Percentiles rank a stretch among this genome's conserved stretches.
Evolutionary conservation across 495 filamentous ascomycete genomes (phyloP).

Genomic region (Daldinia vernicosa): DNA sequence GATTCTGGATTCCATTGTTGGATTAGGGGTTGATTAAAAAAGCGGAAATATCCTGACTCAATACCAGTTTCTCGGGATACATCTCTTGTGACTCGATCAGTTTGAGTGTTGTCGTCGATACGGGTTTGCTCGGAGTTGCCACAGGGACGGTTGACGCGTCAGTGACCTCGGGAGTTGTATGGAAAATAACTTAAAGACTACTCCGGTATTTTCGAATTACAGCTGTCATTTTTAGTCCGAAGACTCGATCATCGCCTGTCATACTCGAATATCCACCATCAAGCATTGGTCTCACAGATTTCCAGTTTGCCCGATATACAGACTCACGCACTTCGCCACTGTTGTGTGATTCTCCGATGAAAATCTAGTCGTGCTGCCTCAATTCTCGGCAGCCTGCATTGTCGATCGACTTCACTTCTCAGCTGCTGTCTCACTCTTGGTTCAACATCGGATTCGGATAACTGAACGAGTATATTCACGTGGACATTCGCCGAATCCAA

Average conservation of each 20-base stretch:
- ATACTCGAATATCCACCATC: slow-evolving; percentile 20
- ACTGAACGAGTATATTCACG: slow-evolving; percentile 22
- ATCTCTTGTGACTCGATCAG: background rate
- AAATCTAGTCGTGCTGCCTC: slow-evolving; percentile 22
- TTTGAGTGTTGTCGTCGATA: slow-evolving; percentile 12
- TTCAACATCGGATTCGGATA: slow-evolving; percentile 15
- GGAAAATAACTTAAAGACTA: slow-evolving; percentile 8
- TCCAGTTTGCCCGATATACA: slow-evolving; percentile 15
- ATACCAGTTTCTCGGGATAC: slow-evolving; percentile 5
- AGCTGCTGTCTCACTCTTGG: slow-evolving; percentile 27
- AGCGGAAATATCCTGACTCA: slow-evolving; percentile 9
- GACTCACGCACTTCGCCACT: slow-evolving; percentile 22
- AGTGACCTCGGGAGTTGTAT: background rate
- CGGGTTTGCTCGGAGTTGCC: slow-evolving; percentile 14
- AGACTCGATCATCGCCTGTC: slow-evolving; percentile 11
- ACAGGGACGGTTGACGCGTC: slow-evolving; percentile 1
- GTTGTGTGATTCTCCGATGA: slow-evolving; percentile 28
- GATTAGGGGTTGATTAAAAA: background rate
- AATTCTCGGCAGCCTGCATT: slow-evolving; percentile 37
- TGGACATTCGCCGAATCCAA: slow-evolving; percentile 1
- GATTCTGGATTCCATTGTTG: background rate
- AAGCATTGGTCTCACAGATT: slow-evolving; percentile 12
- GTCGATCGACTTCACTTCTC: slow-evolving; percentile 27
- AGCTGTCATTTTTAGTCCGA: slow-evolving; percentile 11
- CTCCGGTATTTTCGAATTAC: slow-evolving; percentile 7